Conservation (phyloP, 2,329 filamentous ascomycete species). For the Neonectria magnoliae region DNA sequence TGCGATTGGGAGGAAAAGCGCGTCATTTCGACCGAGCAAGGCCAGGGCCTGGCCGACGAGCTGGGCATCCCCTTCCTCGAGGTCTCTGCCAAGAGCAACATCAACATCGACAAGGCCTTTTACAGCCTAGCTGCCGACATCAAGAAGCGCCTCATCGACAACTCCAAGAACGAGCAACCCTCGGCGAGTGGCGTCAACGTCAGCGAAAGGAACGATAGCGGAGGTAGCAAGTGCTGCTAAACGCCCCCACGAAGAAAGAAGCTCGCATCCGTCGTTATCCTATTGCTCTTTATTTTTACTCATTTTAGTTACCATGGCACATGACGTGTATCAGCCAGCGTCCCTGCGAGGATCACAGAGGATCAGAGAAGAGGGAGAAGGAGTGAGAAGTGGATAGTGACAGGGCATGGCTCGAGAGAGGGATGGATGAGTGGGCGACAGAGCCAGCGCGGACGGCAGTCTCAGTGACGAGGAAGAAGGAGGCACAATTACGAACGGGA, state of each 20-base stretch:
- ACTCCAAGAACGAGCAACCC: constrained; percentile 77
- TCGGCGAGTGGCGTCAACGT: constrained; percentile 73
- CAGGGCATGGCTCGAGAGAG: constrained; percentile 12
- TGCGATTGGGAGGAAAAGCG: constrained; percentile 99
- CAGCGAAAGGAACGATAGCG: constrained; percentile 66
- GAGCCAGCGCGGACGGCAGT: constrained; percentile 31
- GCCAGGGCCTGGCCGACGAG: constrained; percentile 93
- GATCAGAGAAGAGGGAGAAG: constrained; percentile 22
- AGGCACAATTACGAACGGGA: constrained; percentile 35
- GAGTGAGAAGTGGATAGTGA: constrained; percentile 3
- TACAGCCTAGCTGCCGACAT: constrained; percentile 95
- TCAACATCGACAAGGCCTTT: constrained; percentile 99
- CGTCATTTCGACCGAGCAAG: constrained; percentile 90
- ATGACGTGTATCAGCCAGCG: constrained; percentile 27
- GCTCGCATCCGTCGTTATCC: constrained; percentile 35
- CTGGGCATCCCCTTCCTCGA: constrained; percentile 98
- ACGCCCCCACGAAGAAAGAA: constrained; percentile 25
- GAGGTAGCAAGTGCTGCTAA: constrained; percentile 82
- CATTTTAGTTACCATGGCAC: constrained; percentile 38
- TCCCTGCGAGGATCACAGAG: constrained; percentile 27
- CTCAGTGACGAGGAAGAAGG: constrained; percentile 34
- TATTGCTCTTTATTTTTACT: constrained; percentile 39
- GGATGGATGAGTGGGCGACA: constrained; percentile 15
- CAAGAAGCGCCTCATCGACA: constrained; percentile 98
- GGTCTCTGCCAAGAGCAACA: constrained; percentile 98